Conservation (phyloP, 202 grass and related monocot species). For the Schoenoplectus triqueter region DNA sequence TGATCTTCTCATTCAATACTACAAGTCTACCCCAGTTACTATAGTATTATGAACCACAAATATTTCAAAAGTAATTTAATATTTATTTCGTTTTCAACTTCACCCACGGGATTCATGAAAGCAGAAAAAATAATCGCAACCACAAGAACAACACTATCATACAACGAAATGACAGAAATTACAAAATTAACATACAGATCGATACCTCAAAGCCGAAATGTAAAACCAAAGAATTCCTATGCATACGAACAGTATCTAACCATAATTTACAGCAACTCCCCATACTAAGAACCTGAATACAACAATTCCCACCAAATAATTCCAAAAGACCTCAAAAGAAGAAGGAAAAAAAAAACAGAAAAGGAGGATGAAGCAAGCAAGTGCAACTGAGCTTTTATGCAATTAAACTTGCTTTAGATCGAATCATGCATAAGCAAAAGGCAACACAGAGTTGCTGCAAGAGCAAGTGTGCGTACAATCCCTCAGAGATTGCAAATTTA, state of each 20-base stretch:
- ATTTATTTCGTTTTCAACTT: background rate
- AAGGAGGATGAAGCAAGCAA: background rate
- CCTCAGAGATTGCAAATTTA: conserved; percentile 18
- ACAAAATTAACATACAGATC: background rate
- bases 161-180: conserved; percentile 6
- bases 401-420: conserved; percentile 12
- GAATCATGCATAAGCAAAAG: conserved; percentile 33
- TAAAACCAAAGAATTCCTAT: conserved; percentile 5
- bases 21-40: background rate
- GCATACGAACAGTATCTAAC: background rate
- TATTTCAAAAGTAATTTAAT: background rate
- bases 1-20: too few relatives aligned
- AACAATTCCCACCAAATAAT: background rate
- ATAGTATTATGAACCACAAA: background rate
- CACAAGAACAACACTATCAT: conserved; percentile 14
- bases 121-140: too few relatives aligned
- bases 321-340: conserved; percentile 6
- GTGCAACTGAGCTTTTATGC: conserved; percentile 30
- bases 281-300: background rate
- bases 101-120: background rate
- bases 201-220: background rate
- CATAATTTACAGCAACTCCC: conserved; percentile 37
- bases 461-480: conserved; percentile 22
- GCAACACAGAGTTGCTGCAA: conserved; percentile 29
- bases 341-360: background rate